Evolutionary conservation across 371 early-diverging fungal species (phyloP).

Genomic region (Umbelopsis sp.): DNA sequence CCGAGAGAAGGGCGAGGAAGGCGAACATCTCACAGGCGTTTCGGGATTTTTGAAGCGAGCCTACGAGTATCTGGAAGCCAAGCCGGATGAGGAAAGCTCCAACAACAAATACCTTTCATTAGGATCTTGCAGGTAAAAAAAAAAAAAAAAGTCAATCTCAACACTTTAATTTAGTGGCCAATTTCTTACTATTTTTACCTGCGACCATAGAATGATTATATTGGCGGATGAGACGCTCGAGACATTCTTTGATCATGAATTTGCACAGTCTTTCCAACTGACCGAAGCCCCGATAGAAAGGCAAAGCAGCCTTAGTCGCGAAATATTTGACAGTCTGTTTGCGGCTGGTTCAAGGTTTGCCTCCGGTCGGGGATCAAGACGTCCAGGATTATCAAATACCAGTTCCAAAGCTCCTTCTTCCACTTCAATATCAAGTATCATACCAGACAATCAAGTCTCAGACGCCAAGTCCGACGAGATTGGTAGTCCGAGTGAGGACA

Average conservation of each 20-base stretch:
- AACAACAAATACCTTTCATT: constrained; percentile 37
- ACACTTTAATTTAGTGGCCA: no score
- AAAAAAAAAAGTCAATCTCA: not conserved
- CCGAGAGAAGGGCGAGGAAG: constrained; percentile 59
- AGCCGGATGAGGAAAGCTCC: constrained; percentile 24
- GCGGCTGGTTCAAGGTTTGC: constrained; percentile 49
- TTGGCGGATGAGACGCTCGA: constrained; percentile 76
- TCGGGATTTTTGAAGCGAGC: constrained; percentile 74
- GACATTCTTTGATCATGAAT: constrained; percentile 69
- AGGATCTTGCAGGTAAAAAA: constrained; percentile 42
- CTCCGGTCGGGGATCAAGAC: constrained; percentile 27
- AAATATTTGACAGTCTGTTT: constrained; percentile 60
- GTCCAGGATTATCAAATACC: constrained; percentile 24
- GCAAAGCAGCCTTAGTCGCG: constrained; percentile 58
- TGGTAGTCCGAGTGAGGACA: not conserved
- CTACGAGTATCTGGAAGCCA: constrained; percentile 65
- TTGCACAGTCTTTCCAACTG: constrained; percentile 66
- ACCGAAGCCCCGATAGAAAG: constrained; percentile 64
- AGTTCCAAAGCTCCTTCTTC: constrained; percentile 24
- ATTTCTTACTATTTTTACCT: no score
- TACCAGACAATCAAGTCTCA: not conserved
- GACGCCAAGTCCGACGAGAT: not conserved
- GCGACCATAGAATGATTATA: constrained; percentile 62
- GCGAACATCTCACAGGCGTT: constrained; percentile 67
- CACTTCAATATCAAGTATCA: not conserved